Percentiles rank a stretch among this genome's conserved stretches.
Evolutionary conservation across 257 asterid genomes (phyloP).

Genomic region (Nicotiana benthamiana): DNA sequence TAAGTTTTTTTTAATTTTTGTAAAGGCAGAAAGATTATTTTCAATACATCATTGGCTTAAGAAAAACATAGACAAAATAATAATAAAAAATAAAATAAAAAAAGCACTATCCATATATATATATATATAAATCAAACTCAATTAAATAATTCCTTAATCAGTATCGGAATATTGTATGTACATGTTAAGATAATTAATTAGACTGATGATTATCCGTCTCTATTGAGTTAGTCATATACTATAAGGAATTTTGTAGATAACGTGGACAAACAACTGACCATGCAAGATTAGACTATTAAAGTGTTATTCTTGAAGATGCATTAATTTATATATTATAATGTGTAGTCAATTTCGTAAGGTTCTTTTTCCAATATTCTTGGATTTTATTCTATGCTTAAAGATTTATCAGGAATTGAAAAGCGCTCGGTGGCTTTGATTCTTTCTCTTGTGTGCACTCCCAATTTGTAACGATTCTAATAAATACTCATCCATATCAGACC

Average conservation of each 20-base stretch:
- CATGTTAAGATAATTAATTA: background rate
- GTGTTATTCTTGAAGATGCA: background rate
- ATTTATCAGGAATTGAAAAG: background rate
- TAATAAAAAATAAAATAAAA: no score
- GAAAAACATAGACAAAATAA: no score
- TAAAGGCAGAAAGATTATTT: rapidly evolving
- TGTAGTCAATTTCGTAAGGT: background rate
- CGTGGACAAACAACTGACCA: background rate
- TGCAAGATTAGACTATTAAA: background rate
- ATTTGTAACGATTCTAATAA: background rate
- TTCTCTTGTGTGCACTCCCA: background rate
- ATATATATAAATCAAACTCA: background rate
- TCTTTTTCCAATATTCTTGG: slow-evolving; percentile 7
- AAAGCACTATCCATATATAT: background rate
- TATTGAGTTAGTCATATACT: background rate
- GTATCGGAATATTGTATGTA: background rate
- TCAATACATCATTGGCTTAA: rapidly evolving
- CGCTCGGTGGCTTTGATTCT: slow-evolving; percentile 6
- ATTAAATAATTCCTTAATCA: background rate
- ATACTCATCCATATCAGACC: no score
- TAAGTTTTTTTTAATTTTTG: no score
- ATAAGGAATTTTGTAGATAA: background rate
- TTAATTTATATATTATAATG: background rate
- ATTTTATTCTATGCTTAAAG: background rate
- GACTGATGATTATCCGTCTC: background rate